These are phyloP conservation scores for Elymus sibiricus DNA, from an alignment of 176 grass and related monocot species.

Conservation along the genomic window DNA sequence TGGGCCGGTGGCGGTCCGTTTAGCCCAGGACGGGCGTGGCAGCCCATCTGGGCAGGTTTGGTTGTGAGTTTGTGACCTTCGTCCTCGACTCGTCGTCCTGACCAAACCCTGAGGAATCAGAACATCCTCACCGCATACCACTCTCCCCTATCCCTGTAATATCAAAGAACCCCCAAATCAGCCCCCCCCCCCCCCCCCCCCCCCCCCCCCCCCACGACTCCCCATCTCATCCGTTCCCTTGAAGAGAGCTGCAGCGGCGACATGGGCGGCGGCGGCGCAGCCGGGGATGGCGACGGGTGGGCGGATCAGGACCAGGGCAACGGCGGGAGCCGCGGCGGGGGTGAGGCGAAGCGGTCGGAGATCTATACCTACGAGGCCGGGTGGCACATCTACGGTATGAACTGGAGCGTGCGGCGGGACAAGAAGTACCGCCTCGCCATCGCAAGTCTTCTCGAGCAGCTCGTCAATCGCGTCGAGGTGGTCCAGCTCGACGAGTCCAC, in stretches of 20 bases:
- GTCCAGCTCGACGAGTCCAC: constrained; percentile 92
- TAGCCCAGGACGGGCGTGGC: no score
- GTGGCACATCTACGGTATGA: constrained; percentile 99
- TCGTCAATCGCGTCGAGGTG: constrained; percentile 73
- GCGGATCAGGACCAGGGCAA: constrained; percentile 43
- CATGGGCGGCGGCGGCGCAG: constrained; percentile 42
- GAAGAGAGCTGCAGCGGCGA: background rate
- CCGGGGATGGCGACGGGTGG: constrained; percentile 37
- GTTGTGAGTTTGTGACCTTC: background rate
- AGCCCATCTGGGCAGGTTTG: no score
- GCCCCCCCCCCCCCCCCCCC: background rate
- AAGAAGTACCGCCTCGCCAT: constrained; percentile 97
- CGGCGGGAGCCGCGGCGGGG: constrained; percentile 39
- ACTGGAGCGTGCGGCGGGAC: constrained; percentile 99
- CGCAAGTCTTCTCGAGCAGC: constrained; percentile 86
- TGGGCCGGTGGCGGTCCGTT: no score
- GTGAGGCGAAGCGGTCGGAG: constrained; percentile 92
- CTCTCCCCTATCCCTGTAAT: background rate
- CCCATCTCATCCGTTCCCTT: constrained; percentile 5
- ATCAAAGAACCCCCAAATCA: constrained; percentile 21
- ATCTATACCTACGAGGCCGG: constrained; percentile 99
- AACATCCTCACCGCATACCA: background rate
- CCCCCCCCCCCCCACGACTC: background rate
- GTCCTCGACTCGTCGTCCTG: background rate
- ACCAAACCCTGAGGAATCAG: background rate